Percentiles rank a stretch among this genome's conserved stretches.
These are phyloP conservation scores for Pholiota adiposa DNA, from an alignment of 1,284 basidiomycete species.

Conservation along the genomic window DNA sequence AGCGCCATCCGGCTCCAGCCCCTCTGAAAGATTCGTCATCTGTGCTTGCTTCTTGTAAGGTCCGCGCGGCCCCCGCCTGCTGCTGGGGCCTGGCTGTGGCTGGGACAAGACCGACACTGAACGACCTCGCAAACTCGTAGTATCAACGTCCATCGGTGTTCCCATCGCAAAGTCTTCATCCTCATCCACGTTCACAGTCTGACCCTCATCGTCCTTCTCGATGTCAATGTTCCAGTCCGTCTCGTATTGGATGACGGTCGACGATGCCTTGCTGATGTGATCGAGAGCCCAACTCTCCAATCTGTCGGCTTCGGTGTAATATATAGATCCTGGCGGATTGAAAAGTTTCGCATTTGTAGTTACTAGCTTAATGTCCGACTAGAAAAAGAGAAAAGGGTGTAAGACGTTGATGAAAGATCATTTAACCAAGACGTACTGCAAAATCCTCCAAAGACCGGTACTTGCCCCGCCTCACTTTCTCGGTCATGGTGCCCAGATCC, in stretches of 20 bases:
- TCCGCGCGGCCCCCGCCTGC: slow-evolving; percentile 45
- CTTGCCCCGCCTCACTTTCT: slow-evolving; percentile 64
- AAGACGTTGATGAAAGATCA: slow-evolving; percentile 1
- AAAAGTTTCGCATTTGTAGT: slow-evolving; percentile 74
- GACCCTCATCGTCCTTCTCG: slow-evolving; percentile 65
- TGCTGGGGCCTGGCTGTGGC: slow-evolving; percentile 31
- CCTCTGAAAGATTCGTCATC: slow-evolving; percentile 48
- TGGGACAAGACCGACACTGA: slow-evolving; percentile 45
- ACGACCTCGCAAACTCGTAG: slow-evolving; percentile 33
- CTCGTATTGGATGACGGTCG: slow-evolving; percentile 78
- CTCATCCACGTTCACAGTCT: slow-evolving; percentile 42
- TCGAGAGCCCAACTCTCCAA: slow-evolving; percentile 72
- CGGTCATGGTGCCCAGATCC: slow-evolving; percentile 82
- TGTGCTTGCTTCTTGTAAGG: slow-evolving; percentile 48
- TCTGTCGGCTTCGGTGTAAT: slow-evolving; percentile 70
- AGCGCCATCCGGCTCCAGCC: slow-evolving; percentile 66
- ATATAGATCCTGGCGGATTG: slow-evolving; percentile 74
- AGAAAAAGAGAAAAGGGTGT: slow-evolving; percentile 26
- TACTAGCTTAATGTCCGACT: slow-evolving; percentile 77
- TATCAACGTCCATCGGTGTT: slow-evolving; percentile 47
- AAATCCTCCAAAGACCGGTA: slow-evolving; percentile 81
- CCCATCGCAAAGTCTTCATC: slow-evolving; percentile 48
- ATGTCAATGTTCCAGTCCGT: slow-evolving; percentile 82
- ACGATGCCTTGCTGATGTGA: slow-evolving; percentile 68
- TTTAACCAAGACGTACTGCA: slow-evolving; percentile 49